Percentiles rank a stretch among this genome's conserved stretches.
Conservation (phyloP, 768 basidiomycete species). For the Punctularia strigosozonata region DNA sequence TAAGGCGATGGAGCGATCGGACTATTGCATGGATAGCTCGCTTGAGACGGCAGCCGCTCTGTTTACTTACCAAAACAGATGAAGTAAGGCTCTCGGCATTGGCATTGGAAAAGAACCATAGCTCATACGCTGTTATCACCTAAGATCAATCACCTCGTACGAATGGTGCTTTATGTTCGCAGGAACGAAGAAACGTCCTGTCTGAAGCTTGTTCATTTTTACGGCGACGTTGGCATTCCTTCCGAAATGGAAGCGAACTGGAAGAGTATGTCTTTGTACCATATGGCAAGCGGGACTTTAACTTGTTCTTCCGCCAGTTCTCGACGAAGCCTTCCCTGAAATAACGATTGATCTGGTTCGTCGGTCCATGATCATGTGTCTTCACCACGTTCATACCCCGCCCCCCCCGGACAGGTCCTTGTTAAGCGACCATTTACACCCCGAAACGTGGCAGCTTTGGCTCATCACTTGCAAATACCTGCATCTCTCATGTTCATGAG, state of each 20-base stretch:
- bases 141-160: slow-evolving; percentile 56
- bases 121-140: neutral
- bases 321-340: slow-evolving; percentile 55
- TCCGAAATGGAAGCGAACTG: slow-evolving; percentile 66
- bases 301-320: slow-evolving; percentile 19
- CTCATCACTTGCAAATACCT: slow-evolving; percentile 35
- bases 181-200: slow-evolving; percentile 61
- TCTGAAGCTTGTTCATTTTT: slow-evolving; percentile 59
- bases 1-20: slow-evolving; percentile 27
- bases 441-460: slow-evolving; percentile 33
- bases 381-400: neutral
- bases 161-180: slow-evolving; percentile 53
- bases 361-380: neutral
- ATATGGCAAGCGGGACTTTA: slow-evolving; percentile 18
- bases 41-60: slow-evolving; percentile 42
- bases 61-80: slow-evolving; percentile 50
- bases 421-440: slow-evolving; percentile 34
- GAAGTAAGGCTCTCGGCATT: slow-evolving; percentile 32
- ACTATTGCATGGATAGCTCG: slow-evolving; percentile 33
- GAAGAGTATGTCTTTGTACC: slow-evolving; percentile 28
- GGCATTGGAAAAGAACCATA: neutral
- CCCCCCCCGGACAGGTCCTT: slow-evolving; percentile 28
- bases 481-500: slow-evolving; percentile 51
- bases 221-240: slow-evolving; percentile 42
- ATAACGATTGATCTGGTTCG: slow-evolving; percentile 50